phyloP scores from a whole-genome alignment of 768 basidiomycete species.

The Tephrocybe sp. region DNA sequence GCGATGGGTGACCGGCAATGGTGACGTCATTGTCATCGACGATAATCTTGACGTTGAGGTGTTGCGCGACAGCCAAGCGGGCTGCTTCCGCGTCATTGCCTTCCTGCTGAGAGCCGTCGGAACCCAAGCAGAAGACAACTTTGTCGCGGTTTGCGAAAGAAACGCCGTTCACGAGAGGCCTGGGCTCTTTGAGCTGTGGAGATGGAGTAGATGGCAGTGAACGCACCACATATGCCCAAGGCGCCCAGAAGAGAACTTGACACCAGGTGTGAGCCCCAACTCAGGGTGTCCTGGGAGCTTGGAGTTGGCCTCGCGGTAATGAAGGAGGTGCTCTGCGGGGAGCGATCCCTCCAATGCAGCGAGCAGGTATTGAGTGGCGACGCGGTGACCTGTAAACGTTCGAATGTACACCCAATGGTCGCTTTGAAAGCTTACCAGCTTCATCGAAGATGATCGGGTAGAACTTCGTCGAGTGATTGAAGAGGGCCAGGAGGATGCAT shows the following conservation, averaged over 20 bases:
- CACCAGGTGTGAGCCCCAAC: conserved; percentile 86
- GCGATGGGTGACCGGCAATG: conserved; percentile 87
- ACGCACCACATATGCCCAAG: conserved; percentile 84
- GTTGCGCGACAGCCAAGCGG: conserved; percentile 80
- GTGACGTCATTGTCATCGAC: conserved; percentile 93
- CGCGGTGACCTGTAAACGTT: conserved; percentile 67
- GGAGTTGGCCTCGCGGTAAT: conserved; percentile 84
- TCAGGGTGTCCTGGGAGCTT: conserved; percentile 90
- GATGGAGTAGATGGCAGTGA: neutral
- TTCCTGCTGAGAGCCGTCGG: conserved; percentile 90
- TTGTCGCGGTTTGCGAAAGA: conserved; percentile 78
- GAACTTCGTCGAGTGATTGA: conserved; percentile 63
- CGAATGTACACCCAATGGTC: neutral
- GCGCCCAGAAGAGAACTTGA: conserved; percentile 93
- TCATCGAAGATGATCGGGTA: conserved; percentile 78
- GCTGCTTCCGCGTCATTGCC: conserved; percentile 92
- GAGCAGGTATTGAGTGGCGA: conserved; percentile 87
- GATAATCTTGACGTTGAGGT: conserved; percentile 81
- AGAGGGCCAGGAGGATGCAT: conserved; percentile 72
- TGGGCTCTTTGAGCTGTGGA: conserved; percentile 14
- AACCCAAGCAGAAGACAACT: conserved; percentile 80
- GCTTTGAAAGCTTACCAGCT: conserved; percentile 54
- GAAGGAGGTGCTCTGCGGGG: conserved; percentile 74
- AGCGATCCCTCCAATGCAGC: conserved; percentile 74
- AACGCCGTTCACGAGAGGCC: conserved; percentile 82